A percentile compares a stretch with the other conserved stretches of the same genome.
These are phyloP conservation scores for Phytophthora kernoviae DNA, from an alignment of 352 stramenopile genomes.

Conservation along the genomic window DNA sequence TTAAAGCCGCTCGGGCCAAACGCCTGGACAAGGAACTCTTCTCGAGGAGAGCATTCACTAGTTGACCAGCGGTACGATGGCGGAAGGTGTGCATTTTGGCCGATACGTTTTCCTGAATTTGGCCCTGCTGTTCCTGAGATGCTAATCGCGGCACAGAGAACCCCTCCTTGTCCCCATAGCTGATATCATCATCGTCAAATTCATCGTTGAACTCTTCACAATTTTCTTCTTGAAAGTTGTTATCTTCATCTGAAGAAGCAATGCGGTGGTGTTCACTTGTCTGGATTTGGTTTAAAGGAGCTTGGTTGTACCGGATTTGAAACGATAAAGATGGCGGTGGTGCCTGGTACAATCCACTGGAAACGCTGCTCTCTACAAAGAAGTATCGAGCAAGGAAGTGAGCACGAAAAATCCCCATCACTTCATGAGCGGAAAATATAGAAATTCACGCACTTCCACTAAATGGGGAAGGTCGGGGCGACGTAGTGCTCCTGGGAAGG, in stretches of 20 bases:
- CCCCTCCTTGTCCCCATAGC: constrained; percentile 6
- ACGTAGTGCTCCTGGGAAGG: constrained; percentile 24
- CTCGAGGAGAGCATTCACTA: constrained; percentile 60
- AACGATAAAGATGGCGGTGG: constrained; percentile 21
- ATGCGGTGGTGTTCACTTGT: constrained; percentile 11
- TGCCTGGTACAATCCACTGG: constrained; percentile 12
- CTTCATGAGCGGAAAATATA: constrained; percentile 10
- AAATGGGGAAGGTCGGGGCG: constrained; percentile 30
- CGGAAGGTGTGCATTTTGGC: constrained; percentile 29
- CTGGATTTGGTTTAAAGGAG: constrained; percentile 20
- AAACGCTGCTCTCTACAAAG: constrained; percentile 17
- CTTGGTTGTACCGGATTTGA: constrained; percentile 17
- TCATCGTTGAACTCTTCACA: constrained; percentile 25
- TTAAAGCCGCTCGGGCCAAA: constrained; percentile 68
- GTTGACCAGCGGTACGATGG: constrained; percentile 19
- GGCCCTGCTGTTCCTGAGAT: constrained; percentile 22
- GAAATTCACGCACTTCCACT: constrained; percentile 35
- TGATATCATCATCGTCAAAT: constrained; percentile 4
- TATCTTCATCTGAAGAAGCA: constrained; percentile 13
- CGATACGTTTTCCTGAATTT: constrained; percentile 20
- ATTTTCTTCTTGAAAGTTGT: constrained; percentile 37
- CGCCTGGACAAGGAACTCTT: constrained; percentile 74
- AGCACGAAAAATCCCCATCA: not conserved
- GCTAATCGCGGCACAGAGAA: constrained; percentile 12
- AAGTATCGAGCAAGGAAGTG: constrained; percentile 5